Base-by-base conservation (phyloP, 768 basidiomycete species). In the Phanerochaete carnosa region DNA sequence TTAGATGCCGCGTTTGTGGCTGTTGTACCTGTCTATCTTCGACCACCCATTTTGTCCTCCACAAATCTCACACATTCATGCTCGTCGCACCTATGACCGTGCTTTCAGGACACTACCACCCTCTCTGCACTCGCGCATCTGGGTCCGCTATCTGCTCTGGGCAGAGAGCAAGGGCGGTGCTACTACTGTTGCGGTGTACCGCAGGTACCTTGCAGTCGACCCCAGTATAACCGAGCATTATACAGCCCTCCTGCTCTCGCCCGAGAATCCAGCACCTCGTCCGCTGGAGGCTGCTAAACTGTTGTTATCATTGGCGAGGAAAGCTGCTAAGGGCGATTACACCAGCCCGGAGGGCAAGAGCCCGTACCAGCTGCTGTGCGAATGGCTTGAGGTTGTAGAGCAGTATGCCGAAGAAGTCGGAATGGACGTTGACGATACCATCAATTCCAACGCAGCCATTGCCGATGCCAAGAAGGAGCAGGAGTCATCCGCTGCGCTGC, bases 271-370 rank as follows among this genome's bases (percentile, higher is more conserved):
- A 49, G 66, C 77, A 32, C 83, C 92, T 11, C 85, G 92, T 49
- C 93, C 97, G 0, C 83, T 98, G 28, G 94, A 96, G 73, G 95
- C 96, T 1, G 93, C 94, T 4, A 99, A 99, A 70, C 81, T 96
- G 16, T 79, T 97, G 25, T 80, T 99, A 29, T 83, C 84, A 2
- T 75, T 98, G 59, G 92, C 94, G 29, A 83, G 94, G 56, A 90
- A 90, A 69, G 93, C 96, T 2, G 81, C 89, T 0, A 80, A 84
- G 43, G 95, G 94, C 26, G 85, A 88, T 61, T 98, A 97, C 69
- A 79, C 77, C 15, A 94, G 92, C 60, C 87, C 92, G 0, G 95
- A 98, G 71, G 92, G 91, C 52, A 98, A 98, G 76, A 95, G 94
- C 61, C 89, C 96, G 0, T 98, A 97, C 69, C 95, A 98, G 68